Evolutionary conservation across 83 land plant species (phyloP), one percentile per base, ranked within the genome.

Genomic region (Picea abies): DNA sequence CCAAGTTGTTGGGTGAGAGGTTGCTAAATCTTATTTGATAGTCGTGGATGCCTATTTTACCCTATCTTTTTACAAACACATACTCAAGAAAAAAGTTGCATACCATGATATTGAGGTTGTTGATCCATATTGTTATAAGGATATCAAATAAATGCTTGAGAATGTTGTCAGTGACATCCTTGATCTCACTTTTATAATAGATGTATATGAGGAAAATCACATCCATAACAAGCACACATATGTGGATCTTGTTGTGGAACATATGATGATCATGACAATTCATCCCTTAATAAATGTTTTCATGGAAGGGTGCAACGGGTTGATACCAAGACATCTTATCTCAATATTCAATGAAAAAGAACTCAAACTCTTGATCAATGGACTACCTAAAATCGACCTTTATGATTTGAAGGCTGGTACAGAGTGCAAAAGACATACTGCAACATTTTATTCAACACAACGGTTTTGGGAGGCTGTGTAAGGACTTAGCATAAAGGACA

Each of bases 61-160:
- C 39, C 39, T 37, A 37, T 37, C 39, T 37, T 37, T 37, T 37
- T 37, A 37, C 39, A 4, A 37, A 37, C 39, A 37, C 39, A 37
- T 37, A 37, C 39, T 37, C 4, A 37, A 37, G 3, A 37, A 37
- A 37, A 37, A 37, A 37, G 39, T 37, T 58, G 92, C 97, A 44
- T 97, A 97, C 85, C 99, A 97, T 85, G 99, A 97, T 80, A 97
- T 97, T 80, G 99, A 97, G 84, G 98, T 97, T 60, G 89, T 97
- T 79, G 99, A 97, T 88, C 99, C 98, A 65, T 96, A 91, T 86
- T 97, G 96, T 79, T 97, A 88, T 82, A 97, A 97, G 86, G 96
- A 96, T 79, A 86, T 94, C 88, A 97, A 96, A 87, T 97, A 98
- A 98, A 91, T 96, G 95, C 84, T 97, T 62, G 99, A 97, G 98